Evolutionary conservation across 371 early-diverging fungal species (phyloP).

Genomic region (Cokeromyces recurvatus): DNA sequence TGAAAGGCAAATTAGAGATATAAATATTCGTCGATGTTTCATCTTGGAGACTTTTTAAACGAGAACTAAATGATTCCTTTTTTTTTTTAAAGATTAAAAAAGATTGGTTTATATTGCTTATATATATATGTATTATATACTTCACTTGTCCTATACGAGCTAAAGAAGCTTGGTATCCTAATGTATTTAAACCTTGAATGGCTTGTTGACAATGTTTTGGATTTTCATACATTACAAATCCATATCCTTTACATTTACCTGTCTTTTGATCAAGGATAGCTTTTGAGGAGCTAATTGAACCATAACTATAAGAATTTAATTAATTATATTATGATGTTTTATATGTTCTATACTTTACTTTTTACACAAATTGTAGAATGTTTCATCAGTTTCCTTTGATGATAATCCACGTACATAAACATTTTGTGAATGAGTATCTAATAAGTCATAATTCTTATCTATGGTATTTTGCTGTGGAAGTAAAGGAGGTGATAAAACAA

Average conservation of each 20-base stretch:
- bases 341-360: constrained; percentile 14
- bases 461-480: constrained; percentile 37
- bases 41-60: constrained; percentile 72
- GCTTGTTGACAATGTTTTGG: constrained; percentile 60
- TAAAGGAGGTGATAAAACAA: constrained; percentile 29
- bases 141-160: constrained; percentile 60
- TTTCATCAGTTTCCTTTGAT: constrained; percentile 64
- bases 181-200: constrained; percentile 57
- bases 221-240: constrained; percentile 85
- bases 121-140: neutral
- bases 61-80: constrained; percentile 72
- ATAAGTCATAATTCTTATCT: constrained; percentile 11
- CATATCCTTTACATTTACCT: constrained; percentile 84
- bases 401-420: constrained; percentile 82
- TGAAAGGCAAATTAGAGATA: constrained; percentile 74
- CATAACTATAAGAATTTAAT: constrained; percentile 48
- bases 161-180: constrained; percentile 70
- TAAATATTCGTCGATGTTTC: constrained; percentile 77
- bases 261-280: constrained; percentile 76
- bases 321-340: too few relatives aligned
- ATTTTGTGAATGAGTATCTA: constrained; percentile 50
- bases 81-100: too few relatives aligned
- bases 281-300: constrained; percentile 77
- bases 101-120: too few relatives aligned
- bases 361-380: constrained; percentile 59